A percentile compares a stretch with the other conserved stretches of the same genome.
phyloP scores from a whole-genome alignment of 495 filamentous ascomycete species.

The Tirmania nivea region DNA sequence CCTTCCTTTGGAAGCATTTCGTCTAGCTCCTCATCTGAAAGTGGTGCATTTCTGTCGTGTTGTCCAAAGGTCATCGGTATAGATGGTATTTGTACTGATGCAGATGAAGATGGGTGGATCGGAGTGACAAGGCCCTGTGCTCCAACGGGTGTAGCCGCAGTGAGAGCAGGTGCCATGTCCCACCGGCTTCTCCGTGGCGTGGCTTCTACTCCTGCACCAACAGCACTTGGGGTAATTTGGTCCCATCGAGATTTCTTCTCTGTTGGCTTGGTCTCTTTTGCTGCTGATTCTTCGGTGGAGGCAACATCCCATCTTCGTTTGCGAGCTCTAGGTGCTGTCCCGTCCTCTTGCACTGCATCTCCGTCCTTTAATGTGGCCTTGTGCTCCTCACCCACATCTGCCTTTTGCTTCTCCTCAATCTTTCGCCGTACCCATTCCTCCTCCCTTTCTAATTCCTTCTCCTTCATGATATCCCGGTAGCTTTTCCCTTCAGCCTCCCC shows the following conservation, averaged over 20 bases:
- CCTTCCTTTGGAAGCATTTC: slow-evolving; percentile 77
- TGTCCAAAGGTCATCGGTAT: slow-evolving; percentile 51
- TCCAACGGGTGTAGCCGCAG: slow-evolving; percentile 63
- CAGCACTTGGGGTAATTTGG: neutral
- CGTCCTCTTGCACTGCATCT: slow-evolving; percentile 22
- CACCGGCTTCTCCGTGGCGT: slow-evolving; percentile 65
- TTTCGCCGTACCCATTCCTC: slow-evolving; percentile 68
- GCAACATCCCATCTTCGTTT: slow-evolving; percentile 71
- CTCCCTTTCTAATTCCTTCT: slow-evolving; percentile 77
- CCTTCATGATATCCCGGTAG: slow-evolving; percentile 80
- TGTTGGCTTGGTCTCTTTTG: neutral
- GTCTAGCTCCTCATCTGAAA: slow-evolving; percentile 88
- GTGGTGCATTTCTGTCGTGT: slow-evolving; percentile 51
- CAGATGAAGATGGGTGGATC: slow-evolving; percentile 52
- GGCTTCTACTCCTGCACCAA: slow-evolving; percentile 20
- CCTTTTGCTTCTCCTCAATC: slow-evolving; percentile 49
- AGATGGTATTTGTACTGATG: slow-evolving; percentile 27
- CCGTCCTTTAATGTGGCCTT: slow-evolving; percentile 48
- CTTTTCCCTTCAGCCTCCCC: slow-evolving; percentile 41
- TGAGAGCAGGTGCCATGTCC: slow-evolving; percentile 62
- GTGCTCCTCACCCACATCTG: slow-evolving; percentile 31
- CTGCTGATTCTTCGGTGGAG: slow-evolving; percentile 25
- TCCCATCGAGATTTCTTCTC: neutral
- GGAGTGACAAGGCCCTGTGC: slow-evolving; percentile 65
- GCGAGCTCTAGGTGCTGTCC: slow-evolving; percentile 30